Conservation (phyloP, 2,329 filamentous ascomycete species). For the Zymoseptoria tritici region DNA sequence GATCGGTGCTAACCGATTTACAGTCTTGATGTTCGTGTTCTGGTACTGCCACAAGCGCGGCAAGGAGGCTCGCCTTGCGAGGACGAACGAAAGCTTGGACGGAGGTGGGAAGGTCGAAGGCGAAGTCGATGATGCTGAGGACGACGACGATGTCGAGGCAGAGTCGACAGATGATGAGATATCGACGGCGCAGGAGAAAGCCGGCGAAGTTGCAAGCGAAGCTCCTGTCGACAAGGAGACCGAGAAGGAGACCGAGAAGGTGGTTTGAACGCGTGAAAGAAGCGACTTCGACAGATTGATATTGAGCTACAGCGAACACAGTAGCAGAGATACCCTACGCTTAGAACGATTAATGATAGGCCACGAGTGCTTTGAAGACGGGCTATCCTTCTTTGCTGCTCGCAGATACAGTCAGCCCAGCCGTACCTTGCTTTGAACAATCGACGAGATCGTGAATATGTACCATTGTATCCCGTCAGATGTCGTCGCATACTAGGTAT, state of each 20-base stretch:
- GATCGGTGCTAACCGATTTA: constrained; percentile 17
- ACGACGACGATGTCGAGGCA: constrained; percentile 16
- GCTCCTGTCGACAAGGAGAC: neutral
- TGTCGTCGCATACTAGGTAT: too few relatives aligned
- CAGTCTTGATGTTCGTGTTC: constrained; percentile 83
- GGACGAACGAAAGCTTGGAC: constrained; percentile 8
- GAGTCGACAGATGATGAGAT: constrained; percentile 13
- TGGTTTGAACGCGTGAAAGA: too few relatives aligned
- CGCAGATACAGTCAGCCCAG: neutral
- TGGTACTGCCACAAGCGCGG: constrained; percentile 99
- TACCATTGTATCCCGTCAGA: too few relatives aligned
- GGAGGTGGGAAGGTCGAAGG: constrained; percentile 11
- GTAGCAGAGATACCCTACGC: neutral
- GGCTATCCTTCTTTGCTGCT: neutral
- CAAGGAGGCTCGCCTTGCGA: constrained; percentile 66
- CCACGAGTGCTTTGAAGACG: neutral
- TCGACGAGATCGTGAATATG: too few relatives aligned
- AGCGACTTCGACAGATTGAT: neutral
- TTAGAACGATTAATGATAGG: neutral
- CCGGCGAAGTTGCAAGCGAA: neutral
- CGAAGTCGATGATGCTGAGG: constrained; percentile 15
- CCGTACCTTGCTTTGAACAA: too few relatives aligned
- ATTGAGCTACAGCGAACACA: neutral
- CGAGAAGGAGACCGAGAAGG: neutral
- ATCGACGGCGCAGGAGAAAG: neutral